Conservation (phyloP, 2,329 filamentous ascomycete genomes). For the Trichoderma sp. region DNA sequence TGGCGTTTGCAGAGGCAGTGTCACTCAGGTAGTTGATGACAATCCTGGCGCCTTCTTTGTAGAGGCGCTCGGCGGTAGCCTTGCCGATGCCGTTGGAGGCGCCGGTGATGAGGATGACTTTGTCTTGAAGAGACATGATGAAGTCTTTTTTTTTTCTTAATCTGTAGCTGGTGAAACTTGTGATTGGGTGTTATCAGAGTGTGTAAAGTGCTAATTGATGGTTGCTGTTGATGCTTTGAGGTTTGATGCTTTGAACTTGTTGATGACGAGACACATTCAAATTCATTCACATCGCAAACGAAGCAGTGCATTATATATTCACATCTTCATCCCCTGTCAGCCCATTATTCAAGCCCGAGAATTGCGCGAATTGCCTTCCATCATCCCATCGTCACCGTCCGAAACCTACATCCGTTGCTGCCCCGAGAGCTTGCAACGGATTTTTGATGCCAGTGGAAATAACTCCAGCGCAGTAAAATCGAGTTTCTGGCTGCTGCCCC, state of each 20-base stretch:
- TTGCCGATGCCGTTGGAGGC: conserved; percentile 58
- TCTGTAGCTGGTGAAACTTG: neutral
- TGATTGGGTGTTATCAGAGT: neutral
- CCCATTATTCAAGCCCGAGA: neutral
- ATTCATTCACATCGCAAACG: neutral
- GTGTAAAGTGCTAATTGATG: neutral
- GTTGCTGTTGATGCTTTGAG: neutral
- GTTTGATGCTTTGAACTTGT: neutral
- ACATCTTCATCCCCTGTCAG: neutral
- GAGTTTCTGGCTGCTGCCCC: neutral
- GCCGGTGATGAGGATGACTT: conserved; percentile 50
- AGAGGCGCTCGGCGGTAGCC: conserved; percentile 54
- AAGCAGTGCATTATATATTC: neutral
- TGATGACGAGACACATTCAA: neutral
- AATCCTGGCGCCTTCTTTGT: conserved; percentile 53
- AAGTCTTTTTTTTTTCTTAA: neutral
- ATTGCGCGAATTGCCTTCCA: neutral
- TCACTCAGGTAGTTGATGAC: conserved; percentile 55
- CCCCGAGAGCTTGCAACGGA: conserved; percentile 1
- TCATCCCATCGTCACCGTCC: neutral
- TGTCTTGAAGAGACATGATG: conserved; percentile 35
- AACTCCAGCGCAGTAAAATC: neutral
- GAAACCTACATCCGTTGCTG: neutral
- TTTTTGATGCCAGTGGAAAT: neutral
- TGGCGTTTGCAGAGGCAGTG: conserved; percentile 42